Evolutionary conservation across 768 basidiomycete species (phyloP).

Genomic region (Epithele typhae): DNA sequence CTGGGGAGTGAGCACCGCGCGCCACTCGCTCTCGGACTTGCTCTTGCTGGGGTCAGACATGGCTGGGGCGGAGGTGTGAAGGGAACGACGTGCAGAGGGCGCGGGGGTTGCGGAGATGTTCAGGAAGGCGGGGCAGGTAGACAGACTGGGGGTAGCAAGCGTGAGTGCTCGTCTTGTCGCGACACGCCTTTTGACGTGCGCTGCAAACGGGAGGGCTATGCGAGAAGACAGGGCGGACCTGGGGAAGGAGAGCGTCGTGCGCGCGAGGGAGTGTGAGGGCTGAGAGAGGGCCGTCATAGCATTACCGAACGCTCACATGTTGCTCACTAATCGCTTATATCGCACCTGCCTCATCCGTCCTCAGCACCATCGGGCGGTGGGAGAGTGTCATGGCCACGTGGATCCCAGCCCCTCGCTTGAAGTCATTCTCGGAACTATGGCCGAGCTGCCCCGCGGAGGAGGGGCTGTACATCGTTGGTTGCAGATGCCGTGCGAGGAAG

Average conservation of each 20-base stretch:
- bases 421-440: too few species aligned
- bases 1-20: conserved; percentile 70
- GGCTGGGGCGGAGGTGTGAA: conserved; percentile 1
- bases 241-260: background rate
- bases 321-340: conserved; percentile 11
- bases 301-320: conserved; percentile 8
- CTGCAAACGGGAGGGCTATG: background rate
- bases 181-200: background rate
- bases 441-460: too few species aligned
- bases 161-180: background rate
- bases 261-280: too few species aligned
- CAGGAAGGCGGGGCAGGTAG: too few species aligned
- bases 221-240: background rate
- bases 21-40: conserved; percentile 80
- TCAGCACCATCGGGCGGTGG: too few species aligned
- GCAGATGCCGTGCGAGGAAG: too few species aligned
- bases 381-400: too few species aligned
- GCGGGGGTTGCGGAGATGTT: too few species aligned
- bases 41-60: conserved; percentile 23
- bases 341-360: too few species aligned
- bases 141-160: too few species aligned
- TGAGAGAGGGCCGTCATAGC: conserved; percentile 2
- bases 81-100: background rate
- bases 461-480: too few species aligned
- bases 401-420: too few species aligned